Evolutionary conservation across 2,329 filamentous ascomycete species (phyloP).

Genomic region (Pseudogymnoascus sp.): DNA sequence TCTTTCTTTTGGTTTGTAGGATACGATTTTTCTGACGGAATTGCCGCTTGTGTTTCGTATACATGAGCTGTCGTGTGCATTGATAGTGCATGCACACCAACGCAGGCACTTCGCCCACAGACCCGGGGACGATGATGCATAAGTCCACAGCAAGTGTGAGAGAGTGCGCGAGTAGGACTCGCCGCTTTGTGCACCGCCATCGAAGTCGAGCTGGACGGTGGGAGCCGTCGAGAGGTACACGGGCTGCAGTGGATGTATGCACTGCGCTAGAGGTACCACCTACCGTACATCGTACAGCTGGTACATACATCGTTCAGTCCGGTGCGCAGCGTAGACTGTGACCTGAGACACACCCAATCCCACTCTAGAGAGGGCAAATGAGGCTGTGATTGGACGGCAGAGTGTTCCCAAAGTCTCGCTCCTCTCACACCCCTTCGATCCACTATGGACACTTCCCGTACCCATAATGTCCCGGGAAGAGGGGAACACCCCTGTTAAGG

Average conservation of each 20-base stretch:
- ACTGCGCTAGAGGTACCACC: constrained; percentile 2
- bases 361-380: not conserved
- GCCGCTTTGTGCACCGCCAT: not conserved
- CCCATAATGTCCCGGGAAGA: constrained; percentile 6
- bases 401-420: not conserved
- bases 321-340: not conserved
- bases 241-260: constrained; percentile 2
- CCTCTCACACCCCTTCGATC: constrained; percentile 3
- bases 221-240: not conserved
- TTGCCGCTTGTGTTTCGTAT: constrained; percentile 5
- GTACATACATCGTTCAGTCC: not conserved
- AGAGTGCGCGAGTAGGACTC: constrained; percentile 2
- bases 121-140: constrained; percentile 3
- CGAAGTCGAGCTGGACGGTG: not conserved
- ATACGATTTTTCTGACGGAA: not conserved
- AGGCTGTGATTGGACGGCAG: not conserved
- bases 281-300: not conserved
- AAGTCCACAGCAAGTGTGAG: not conserved
- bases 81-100: not conserved
- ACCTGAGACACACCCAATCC: constrained; percentile 5
- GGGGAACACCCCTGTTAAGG: not conserved
- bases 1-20: not conserved
- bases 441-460: constrained; percentile 5
- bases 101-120: constrained; percentile 6
- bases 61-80: constrained; percentile 7